Evolutionary conservation across 2,329 filamentous ascomycete species (phyloP), one percentile per base, ranked within the genome.

Genomic region (Calcarisporium arbuscula): DNA sequence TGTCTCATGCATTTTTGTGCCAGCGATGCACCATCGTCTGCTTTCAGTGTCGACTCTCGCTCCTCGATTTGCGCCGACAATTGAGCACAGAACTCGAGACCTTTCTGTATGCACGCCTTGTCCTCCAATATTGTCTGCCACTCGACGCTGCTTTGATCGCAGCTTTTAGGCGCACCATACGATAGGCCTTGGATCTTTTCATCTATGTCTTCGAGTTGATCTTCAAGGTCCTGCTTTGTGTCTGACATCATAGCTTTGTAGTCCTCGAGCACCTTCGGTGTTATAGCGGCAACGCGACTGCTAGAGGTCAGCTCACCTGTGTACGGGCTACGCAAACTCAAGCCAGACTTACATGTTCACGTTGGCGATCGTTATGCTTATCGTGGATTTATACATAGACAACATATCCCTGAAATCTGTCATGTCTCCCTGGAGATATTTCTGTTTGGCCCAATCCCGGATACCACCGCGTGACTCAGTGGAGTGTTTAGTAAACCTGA

Each of bases 351-450:
- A 51, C 45, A 51, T 19, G 19, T 40, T 47, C 15, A 42, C 41
- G 22, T 48, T 41, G 10, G 42, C 44, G 5, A 51, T 28, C 7
- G 47, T 43, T 23, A 50, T 46, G 18, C 30, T 30, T 19, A 49
- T 51, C 6, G 45, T 49, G 8, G 46, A 35, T 30, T 65, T 67
- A 40, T 68, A 68, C 22, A 54, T 57, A 23, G 62, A 55, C 12
- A 70, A 40, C 22, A 61, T 42, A 16, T 54, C 42, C 31, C 48
- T 56, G 31, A 68, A 68, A 28, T 50, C 54, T 36, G 56, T 52
- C 25, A 68, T 59, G 42, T 67, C 53, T 27, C 62, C 54, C 19
- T 58, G 59, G 55, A 66, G 64, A 33, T 65, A 68, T 39, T 43
- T 57, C 26, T 68, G 42, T 41, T 53, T 63, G 5, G 58, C 58